Percentiles rank a stretch among this genome's conserved stretches.
Conservation (phyloP, 2,329 filamentous ascomycete genomes). For the Alternaria triticimaculans region DNA sequence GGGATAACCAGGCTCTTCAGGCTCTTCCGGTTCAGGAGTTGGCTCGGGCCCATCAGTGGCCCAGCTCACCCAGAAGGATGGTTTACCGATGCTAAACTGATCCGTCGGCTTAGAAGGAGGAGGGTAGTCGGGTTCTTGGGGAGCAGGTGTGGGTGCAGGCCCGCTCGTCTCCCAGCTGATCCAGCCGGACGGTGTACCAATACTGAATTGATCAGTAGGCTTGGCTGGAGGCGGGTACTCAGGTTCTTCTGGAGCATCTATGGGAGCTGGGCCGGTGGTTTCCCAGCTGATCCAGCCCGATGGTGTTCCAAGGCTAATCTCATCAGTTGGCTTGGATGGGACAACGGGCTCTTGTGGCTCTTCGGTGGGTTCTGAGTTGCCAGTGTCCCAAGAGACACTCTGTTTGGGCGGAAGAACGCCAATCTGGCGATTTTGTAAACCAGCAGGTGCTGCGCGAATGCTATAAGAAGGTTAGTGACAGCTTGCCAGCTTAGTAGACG, state of each 20-base stretch:
- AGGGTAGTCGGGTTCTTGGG: constrained; percentile 11
- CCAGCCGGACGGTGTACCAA: constrained; percentile 21
- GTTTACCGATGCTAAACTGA: constrained; percentile 9
- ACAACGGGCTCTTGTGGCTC: constrained; percentile 14
- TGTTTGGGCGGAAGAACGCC: constrained; percentile 22
- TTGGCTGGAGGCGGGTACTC: constrained; percentile 13
- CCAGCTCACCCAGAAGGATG: constrained; percentile 11
- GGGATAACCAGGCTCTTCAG: constrained; percentile 10
- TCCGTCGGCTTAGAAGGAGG: constrained; percentile 12
- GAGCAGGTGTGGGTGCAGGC: constrained; percentile 3
- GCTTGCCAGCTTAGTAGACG: neutral
- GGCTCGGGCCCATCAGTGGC: constrained; percentile 3
- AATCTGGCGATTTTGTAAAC: constrained; percentile 23
- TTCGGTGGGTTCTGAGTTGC: constrained; percentile 15
- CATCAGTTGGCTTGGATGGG: constrained; percentile 12
- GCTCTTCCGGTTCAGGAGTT: constrained; percentile 11
- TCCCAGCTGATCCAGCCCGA: constrained; percentile 18
- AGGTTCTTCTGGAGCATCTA: constrained; percentile 8
- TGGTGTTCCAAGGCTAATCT: constrained; percentile 14
- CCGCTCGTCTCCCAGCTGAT: constrained; percentile 21
- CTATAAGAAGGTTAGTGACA: constrained; percentile 16
- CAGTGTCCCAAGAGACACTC: constrained; percentile 25
- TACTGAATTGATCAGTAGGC: constrained; percentile 23
- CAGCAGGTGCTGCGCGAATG: constrained; percentile 29
- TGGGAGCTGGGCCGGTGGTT: constrained; percentile 6